phyloP scores from a whole-genome alignment of 768 basidiomycete species.

The Coprinopsis sp. region DNA sequence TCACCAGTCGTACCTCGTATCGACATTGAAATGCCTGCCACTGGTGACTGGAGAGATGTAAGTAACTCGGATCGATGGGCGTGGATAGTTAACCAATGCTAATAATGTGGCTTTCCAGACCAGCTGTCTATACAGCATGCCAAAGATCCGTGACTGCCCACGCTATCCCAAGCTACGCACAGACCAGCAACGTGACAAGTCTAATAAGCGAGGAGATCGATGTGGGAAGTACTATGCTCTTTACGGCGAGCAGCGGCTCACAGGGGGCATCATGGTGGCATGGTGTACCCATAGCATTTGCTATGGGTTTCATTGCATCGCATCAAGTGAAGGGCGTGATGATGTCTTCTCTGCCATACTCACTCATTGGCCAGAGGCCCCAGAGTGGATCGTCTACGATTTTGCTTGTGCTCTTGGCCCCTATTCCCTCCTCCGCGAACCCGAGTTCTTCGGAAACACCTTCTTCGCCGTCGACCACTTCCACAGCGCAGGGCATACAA shows the following conservation, averaged over 20 bases:
- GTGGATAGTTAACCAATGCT: not conserved
- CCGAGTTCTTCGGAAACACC: slow-evolving; percentile 28
- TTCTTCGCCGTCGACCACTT: slow-evolving; percentile 30
- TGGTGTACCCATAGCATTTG: slow-evolving; percentile 31
- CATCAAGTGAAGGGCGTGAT: slow-evolving; percentile 30
- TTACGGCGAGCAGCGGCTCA: slow-evolving; percentile 18
- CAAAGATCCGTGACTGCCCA: slow-evolving; percentile 1
- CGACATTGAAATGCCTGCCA: too few species aligned
- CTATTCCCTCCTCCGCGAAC: slow-evolving; percentile 25
- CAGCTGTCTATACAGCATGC: slow-evolving; percentile 4
- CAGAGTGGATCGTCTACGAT: slow-evolving; percentile 23
- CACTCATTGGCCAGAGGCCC: slow-evolving; percentile 27
- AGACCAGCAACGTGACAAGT: not conserved
- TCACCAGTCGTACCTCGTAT: too few species aligned
- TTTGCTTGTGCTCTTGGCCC: slow-evolving; percentile 27
- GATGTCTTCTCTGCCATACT: slow-evolving; percentile 36
- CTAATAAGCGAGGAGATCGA: not conserved
- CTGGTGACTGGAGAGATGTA: slow-evolving; percentile 14
- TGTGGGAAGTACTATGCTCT: slow-evolving; percentile 4
- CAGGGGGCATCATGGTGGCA: slow-evolving; percentile 25
- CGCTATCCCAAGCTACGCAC: not conserved
- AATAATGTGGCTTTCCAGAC: too few species aligned
- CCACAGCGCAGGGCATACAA: slow-evolving; percentile 29
- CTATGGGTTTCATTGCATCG: slow-evolving; percentile 34
- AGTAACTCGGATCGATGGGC: not conserved